These are phyloP conservation scores for Insectozyma bohioensis DNA, from an alignment of 1,139 yeast genomes.

Conservation along the genomic window DNA sequence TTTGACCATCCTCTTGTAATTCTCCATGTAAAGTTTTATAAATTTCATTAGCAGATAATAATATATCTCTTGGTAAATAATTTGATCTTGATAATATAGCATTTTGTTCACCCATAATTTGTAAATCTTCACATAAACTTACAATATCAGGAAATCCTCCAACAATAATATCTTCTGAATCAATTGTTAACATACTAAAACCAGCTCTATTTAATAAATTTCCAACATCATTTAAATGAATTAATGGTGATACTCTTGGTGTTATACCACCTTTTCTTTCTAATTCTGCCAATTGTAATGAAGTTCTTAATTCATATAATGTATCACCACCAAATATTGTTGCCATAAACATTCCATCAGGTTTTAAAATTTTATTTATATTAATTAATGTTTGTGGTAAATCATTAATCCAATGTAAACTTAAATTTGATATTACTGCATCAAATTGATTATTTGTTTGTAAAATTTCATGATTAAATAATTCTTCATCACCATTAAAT, in stretches of 20 bases:
- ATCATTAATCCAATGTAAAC: conserved; percentile 86
- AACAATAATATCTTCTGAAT: conserved; percentile 79
- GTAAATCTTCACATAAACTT: conserved; percentile 68
- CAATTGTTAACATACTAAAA: conserved; percentile 77
- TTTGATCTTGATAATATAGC: conserved; percentile 61
- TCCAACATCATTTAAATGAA: conserved; percentile 77
- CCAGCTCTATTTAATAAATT: conserved; percentile 71
- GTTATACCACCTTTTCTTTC: conserved; percentile 80
- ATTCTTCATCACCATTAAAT: conserved; percentile 68
- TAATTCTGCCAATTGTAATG: conserved; percentile 78
- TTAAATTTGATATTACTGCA: conserved; percentile 71
- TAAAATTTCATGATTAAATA: conserved; percentile 41
- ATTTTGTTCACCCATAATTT: conserved; percentile 84
- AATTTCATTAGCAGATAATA: conserved; percentile 75
- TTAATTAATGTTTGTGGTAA: conserved; percentile 62
- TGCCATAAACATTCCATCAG: conserved; percentile 83
- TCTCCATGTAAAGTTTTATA: conserved; percentile 74
- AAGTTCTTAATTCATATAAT: conserved; percentile 73
- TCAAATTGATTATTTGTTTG: conserved; percentile 52
- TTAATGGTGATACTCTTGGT: conserved; percentile 79
- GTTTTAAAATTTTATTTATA: conserved; percentile 63
- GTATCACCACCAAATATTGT: conserved; percentile 88
- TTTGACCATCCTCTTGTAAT: conserved; percentile 41
- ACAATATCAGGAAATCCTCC: conserved; percentile 75
- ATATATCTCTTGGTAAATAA: conserved; percentile 59